phyloP scores from a whole-genome alignment of 306 rosid genomes.

The Cucurbita maxima region DNA sequence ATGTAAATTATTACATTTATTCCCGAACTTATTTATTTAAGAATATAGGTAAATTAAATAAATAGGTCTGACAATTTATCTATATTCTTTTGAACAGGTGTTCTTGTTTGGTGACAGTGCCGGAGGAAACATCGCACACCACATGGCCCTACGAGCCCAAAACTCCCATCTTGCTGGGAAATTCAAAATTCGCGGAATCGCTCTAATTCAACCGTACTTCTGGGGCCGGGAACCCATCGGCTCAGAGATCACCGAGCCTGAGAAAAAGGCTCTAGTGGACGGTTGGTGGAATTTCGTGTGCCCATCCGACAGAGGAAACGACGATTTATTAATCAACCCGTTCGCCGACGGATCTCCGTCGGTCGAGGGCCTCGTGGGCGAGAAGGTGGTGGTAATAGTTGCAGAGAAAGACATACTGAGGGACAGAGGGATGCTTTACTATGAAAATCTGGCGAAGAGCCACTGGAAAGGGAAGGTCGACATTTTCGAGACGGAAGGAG shows the following conservation, averaged over 20 bases:
- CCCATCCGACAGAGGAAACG: slow-evolving; percentile 49
- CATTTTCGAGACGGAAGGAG: slow-evolving; percentile 8
- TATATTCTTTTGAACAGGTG: slow-evolving; percentile 9
- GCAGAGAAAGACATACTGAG: slow-evolving; percentile 55
- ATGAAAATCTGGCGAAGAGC: slow-evolving; percentile 33
- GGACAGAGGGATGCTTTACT: slow-evolving; percentile 67
- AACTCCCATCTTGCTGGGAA: background rate
- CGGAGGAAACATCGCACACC: slow-evolving; percentile 64
- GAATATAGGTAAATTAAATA: too few relatives aligned
- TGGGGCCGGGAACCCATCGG: slow-evolving; percentile 71
- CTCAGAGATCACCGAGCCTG: slow-evolving; percentile 25
- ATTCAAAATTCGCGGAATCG: slow-evolving; percentile 32
- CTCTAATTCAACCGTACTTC: slow-evolving; percentile 59
- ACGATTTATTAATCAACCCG: slow-evolving; percentile 62
- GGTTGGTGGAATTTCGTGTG: slow-evolving; percentile 74
- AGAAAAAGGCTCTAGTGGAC: slow-evolving; percentile 51
- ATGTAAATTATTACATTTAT: too few relatives aligned
- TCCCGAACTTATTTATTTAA: too few relatives aligned
- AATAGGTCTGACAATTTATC: too few relatives aligned
- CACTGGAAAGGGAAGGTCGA: slow-evolving; percentile 45
- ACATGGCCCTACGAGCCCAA: slow-evolving; percentile 23
- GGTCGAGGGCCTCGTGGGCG: slow-evolving; percentile 30
- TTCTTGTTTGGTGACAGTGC: slow-evolving; percentile 73
- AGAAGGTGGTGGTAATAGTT: slow-evolving; percentile 32
- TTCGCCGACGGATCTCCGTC: slow-evolving; percentile 50